Evolutionary conservation across 352 stramenopile species (phyloP).

Genomic region (Phytophthora pistaciae): DNA sequence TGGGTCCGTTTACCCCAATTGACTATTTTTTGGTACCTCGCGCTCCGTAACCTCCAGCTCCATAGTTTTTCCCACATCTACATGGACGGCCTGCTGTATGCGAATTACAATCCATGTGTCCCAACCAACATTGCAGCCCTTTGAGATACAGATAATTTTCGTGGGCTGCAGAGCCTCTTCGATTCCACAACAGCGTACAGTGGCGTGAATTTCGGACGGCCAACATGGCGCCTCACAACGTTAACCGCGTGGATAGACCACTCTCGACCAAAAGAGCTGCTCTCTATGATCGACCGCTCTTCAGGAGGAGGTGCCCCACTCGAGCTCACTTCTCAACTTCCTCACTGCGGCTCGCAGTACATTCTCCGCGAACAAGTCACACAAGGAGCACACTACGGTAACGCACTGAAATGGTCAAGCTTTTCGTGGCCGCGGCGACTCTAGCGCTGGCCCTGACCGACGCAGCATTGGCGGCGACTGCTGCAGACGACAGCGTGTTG

Average conservation of each 20-base stretch:
- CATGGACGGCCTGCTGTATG: neutral
- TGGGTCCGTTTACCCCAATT: too few species aligned
- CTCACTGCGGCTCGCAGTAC: constrained; percentile 10
- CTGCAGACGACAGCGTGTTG: constrained; percentile 54
- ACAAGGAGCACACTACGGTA: too few species aligned
- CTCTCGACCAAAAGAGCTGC: neutral
- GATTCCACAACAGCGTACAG: constrained; percentile 20
- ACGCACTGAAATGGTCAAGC: constrained; percentile 48
- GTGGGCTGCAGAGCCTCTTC: constrained; percentile 11
- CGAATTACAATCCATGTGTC: neutral
- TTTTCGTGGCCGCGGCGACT: constrained; percentile 43
- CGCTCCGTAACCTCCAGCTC: too few species aligned
- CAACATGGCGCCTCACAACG: constrained; percentile 7
- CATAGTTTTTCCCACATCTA: too few species aligned
- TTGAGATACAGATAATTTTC: constrained; percentile 8
- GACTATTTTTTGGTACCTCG: too few species aligned
- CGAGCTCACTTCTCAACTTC: constrained; percentile 32
- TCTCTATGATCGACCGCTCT: too few species aligned
- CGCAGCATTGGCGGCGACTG: constrained; percentile 33
- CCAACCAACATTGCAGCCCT: constrained; percentile 5
- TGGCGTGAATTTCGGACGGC: constrained; percentile 17
- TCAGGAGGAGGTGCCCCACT: too few species aligned
- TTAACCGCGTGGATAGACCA: constrained; percentile 4
- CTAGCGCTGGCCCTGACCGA: constrained; percentile 45
- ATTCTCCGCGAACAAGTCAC: too few species aligned